These are phyloP conservation scores for Kodamaea sp. DNA, from an alignment of 1,139 yeast species.

Conservation along the genomic window DNA sequence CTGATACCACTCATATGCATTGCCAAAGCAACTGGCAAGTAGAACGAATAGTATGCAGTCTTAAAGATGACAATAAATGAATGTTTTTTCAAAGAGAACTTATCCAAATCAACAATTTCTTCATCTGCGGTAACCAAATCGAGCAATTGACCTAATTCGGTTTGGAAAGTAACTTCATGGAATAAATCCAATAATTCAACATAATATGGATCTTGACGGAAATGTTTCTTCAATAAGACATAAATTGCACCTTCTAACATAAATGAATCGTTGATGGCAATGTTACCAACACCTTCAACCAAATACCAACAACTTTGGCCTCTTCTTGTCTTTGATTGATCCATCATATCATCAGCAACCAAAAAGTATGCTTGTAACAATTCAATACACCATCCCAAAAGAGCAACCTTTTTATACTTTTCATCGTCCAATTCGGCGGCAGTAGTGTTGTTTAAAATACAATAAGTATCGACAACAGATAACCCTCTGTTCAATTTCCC, in stretches of 20 bases:
- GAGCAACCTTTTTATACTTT: constrained; percentile 80
- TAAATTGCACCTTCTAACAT: constrained; percentile 96
- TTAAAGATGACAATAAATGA: constrained; percentile 93
- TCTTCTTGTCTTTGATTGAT: constrained; percentile 91
- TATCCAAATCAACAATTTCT: constrained; percentile 81
- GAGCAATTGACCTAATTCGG: constrained; percentile 93
- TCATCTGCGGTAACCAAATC: constrained; percentile 98
- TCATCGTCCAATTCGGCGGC: constrained; percentile 54
- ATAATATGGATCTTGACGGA: constrained; percentile 76
- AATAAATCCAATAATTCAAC: constrained; percentile 88
- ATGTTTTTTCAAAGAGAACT: constrained; percentile 85
- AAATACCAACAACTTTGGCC: constrained; percentile 99
- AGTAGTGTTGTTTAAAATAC: constrained; percentile 64
- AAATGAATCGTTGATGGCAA: constrained; percentile 96
- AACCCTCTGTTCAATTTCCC: constrained; percentile 97
- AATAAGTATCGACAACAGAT: constrained; percentile 90
- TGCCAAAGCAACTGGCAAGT: constrained; percentile 95
- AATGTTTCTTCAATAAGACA: constrained; percentile 82
- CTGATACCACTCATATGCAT: constrained; percentile 87
- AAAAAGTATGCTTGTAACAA: constrained; percentile 93
- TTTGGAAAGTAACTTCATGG: constrained; percentile 94
- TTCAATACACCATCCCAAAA: constrained; percentile 96
- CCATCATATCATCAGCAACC: constrained; percentile 99
- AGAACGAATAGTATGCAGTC: constrained; percentile 97
- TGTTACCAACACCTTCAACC: constrained; percentile 73